Conservation (phyloP, 768 basidiomycete genomes). For the Hortiboletus flavorubellus region DNA sequence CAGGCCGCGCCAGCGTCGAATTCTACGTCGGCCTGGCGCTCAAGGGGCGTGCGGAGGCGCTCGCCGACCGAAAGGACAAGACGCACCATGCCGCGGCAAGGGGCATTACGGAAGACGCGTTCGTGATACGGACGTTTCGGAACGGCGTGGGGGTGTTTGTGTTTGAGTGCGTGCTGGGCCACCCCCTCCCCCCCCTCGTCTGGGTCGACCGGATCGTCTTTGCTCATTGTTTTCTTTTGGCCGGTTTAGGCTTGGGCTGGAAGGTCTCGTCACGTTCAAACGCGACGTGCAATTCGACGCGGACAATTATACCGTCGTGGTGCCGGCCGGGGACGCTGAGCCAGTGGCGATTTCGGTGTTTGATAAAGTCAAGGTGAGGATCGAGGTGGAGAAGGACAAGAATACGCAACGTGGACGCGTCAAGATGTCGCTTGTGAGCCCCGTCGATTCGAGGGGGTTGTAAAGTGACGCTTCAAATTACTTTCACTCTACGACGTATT, state of each 20-base stretch:
- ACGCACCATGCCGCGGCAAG: slow-evolving; percentile 28
- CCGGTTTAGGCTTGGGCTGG: slow-evolving; percentile 73
- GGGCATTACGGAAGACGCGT: slow-evolving; percentile 74
- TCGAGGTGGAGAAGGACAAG: slow-evolving; percentile 91
- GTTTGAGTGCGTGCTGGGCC: slow-evolving; percentile 53
- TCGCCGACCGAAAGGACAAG: slow-evolving; percentile 16
- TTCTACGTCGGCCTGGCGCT: slow-evolving; percentile 95
- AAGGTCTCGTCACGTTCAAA: slow-evolving; percentile 94
- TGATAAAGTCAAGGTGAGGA: slow-evolving; percentile 88
- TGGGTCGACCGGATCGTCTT: no score
- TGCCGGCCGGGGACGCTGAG: slow-evolving; percentile 42
- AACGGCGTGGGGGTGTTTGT: slow-evolving; percentile 98
- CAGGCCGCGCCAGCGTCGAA: slow-evolving; percentile 92
- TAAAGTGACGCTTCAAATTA: slow-evolving; percentile 18
- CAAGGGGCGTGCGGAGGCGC: slow-evolving; percentile 54
- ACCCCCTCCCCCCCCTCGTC: no score
- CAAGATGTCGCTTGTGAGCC: slow-evolving; percentile 73
- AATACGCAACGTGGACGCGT: slow-evolving; percentile 91
- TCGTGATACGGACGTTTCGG: slow-evolving; percentile 89
- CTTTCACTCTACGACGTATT: no score
- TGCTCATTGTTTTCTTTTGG: not conserved
- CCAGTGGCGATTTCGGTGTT: slow-evolving; percentile 79
- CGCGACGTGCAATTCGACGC: slow-evolving; percentile 85
- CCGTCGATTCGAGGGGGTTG: slow-evolving; percentile 52
- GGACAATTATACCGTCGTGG: slow-evolving; percentile 80